Base-by-base conservation (phyloP, 257 asterid genomes). In the Gentiana macrophylla region DNA sequence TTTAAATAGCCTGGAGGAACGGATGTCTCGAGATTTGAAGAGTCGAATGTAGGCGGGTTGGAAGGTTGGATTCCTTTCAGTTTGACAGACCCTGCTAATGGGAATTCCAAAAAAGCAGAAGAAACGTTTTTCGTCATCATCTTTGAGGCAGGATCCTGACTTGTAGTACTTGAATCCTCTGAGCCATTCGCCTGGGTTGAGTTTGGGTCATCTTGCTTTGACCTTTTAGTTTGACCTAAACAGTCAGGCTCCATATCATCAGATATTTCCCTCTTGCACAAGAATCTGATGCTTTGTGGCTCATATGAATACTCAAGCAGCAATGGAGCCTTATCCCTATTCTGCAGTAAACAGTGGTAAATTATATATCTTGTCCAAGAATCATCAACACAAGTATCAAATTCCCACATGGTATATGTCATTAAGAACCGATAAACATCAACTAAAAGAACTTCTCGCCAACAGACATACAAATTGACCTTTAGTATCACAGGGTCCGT, bases 1-100 rank as follows among this genome's bases (percentile, higher is more conserved):
- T 87, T 91, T 69, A 91, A 45, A 64, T 83, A 86, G 8, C 97
- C 98, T 6, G 98, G 98, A 2, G 98, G 98, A 32, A 91, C 97
- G 1, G 94, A 91, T 49, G 78, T 91, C 83, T 91, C 98, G 0
- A 91, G 89, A 58, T 85, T 91, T 59, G 98, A 91, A 12, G 98
- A 87, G 65, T 91, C 98, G 5, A 90, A 84, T 1, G 84, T 74
- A 35, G 69, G 71, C 4, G 71, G 60, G 48, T 66, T 76, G 43
- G 62, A 65, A 1, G 78, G 79, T 15, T 62, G 77, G 52, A 55
- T 79, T 44, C 81, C 89, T 56, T 84, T 84, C 8, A 81, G 80
- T 52, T 80, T 86, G 55, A 53, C 32, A 6, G 86, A 73, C 48
- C 72, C 86, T 50, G 75, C 55, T 12, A 89, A 67, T 43, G 93